Evolutionary conservation across 768 basidiomycete genomes (phyloP).

Genomic region (Tubosaeta brunneosetosa): DNA sequence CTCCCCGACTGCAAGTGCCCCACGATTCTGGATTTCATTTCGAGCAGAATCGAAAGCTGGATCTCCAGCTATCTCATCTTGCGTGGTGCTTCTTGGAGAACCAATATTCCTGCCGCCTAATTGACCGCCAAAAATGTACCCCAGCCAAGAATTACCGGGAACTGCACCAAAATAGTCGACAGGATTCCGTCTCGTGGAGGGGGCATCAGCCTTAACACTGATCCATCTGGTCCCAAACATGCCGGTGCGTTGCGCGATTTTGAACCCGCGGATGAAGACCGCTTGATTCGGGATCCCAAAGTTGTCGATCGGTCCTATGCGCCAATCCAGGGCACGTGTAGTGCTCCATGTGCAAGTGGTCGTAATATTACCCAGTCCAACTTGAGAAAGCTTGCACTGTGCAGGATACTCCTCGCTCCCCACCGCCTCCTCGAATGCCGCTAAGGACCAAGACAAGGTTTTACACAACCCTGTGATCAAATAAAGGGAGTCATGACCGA

Average conservation of each 20-base stretch:
- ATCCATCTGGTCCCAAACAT: constrained; percentile 6
- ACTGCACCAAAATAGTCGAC: not conserved
- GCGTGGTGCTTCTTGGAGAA: not conserved
- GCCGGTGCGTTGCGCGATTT: not conserved
- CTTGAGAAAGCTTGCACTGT: too few relatives aligned
- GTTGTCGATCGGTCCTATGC: too few relatives aligned
- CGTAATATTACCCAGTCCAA: too few relatives aligned
- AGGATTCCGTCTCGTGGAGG: not conserved
- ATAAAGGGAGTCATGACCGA: constrained; percentile 25
- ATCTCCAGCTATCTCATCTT: not conserved
- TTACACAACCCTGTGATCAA: constrained; percentile 18
- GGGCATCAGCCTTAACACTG: not conserved
- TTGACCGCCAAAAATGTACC: not conserved
- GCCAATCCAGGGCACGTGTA: too few relatives aligned
- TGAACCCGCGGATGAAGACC: too few relatives aligned
- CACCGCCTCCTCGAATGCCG: too few relatives aligned
- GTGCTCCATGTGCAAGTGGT: too few relatives aligned
- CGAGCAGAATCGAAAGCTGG: not conserved
- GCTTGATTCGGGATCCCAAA: too few relatives aligned
- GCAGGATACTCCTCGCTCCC: too few relatives aligned
- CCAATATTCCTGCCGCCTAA: not conserved
- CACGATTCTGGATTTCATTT: not conserved
- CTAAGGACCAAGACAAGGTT: constrained; percentile 2
- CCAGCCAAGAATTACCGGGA: not conserved
- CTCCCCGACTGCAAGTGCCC: not conserved